A percentile compares a stretch with the other conserved stretches of the same genome.
Evolutionary conservation across 2,329 filamentous ascomycete species (phyloP).

Genomic region (Botrytis byssoidea): DNA sequence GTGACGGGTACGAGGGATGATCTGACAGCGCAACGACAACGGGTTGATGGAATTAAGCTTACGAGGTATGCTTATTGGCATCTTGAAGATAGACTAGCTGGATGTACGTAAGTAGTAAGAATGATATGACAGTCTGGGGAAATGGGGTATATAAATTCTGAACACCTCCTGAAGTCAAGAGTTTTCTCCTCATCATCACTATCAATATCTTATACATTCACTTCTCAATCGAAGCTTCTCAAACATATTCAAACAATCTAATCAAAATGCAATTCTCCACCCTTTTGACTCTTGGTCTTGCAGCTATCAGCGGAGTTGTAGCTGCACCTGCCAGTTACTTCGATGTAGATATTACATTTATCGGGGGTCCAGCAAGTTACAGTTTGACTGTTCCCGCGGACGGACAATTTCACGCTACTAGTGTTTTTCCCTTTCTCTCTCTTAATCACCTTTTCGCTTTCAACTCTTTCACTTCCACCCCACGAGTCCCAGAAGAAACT

Average conservation of each 20-base stretch:
- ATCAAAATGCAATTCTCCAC: conserved; percentile 18
- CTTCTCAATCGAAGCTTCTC: not conserved
- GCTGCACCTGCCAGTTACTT: conserved; percentile 10
- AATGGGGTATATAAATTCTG: not conserved
- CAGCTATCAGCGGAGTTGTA: conserved; percentile 1
- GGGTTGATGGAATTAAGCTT: not conserved
- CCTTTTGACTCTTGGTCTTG: conserved; percentile 7
- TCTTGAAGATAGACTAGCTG: not conserved
- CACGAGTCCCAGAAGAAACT: not conserved
- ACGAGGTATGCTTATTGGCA: not conserved
- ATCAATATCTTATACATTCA: not conserved
- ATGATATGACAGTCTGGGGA: not conserved
- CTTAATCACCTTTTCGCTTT: too few relatives aligned
- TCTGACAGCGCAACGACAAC: not conserved
- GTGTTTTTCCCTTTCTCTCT: not conserved
- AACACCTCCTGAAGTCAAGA: too few relatives aligned
- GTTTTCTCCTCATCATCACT: not conserved
- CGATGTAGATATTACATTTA: not conserved
- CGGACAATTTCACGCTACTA: not conserved
- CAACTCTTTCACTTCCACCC: not conserved
- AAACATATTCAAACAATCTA: not conserved
- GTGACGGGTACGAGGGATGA: not conserved
- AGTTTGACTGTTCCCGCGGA: conserved; percentile 7
- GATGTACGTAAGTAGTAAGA: not conserved
- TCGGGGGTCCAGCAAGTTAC: conserved; percentile 13